Base-by-base conservation (phyloP, 305 asterid species). In the Fraxinus latifolia region DNA sequence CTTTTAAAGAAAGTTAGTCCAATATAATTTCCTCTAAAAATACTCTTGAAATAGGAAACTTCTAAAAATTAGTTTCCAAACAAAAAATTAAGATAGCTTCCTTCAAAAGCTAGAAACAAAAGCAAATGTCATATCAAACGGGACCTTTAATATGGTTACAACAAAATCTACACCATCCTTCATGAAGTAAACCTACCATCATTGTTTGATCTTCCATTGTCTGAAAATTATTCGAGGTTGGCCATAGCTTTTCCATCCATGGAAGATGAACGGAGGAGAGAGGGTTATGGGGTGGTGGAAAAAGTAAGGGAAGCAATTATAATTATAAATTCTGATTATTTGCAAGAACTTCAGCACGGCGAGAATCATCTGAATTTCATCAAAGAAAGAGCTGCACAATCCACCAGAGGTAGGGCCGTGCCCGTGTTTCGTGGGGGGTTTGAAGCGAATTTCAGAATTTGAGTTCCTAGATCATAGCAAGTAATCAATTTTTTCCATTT, bases 111-210 rank as follows among this genome's bases (percentile, higher is more conserved):
- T 33, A 1, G 6, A 33, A 33, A 33, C 36, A 33, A 33, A 33
- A 33, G 6, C 6, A 33, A 33, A 33, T 5, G 6, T 33, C 36
- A 0, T 4, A 4, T 33, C 36, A 33, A 33, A 33, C 5, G 6
- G 0, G 36, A 33, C 36, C 6, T 33, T 4, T 4, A 77, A 31
- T 36, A 80, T 33, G 90, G 83, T 74, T 78, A 84, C 71, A 84
- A 77, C 11, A 89, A 85, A 74, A 76, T 79, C 0, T 83, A 82
- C 75, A 81, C 82, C 1, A 76, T 89, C 12, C 80, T 82, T 58
- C 91, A 86, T 27, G 80, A 87, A 1, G 85, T 89, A 5, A 87
- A 90, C 85, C 79, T 90, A 19, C 79, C 91, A 62, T 82, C 82
- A 42, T 79, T 86, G 60, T 32, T 80, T 23, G 82, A 88, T 15